phyloP scores from a whole-genome alignment of 805 yeast genomes.

The Kregervanrija delftensis region DNA sequence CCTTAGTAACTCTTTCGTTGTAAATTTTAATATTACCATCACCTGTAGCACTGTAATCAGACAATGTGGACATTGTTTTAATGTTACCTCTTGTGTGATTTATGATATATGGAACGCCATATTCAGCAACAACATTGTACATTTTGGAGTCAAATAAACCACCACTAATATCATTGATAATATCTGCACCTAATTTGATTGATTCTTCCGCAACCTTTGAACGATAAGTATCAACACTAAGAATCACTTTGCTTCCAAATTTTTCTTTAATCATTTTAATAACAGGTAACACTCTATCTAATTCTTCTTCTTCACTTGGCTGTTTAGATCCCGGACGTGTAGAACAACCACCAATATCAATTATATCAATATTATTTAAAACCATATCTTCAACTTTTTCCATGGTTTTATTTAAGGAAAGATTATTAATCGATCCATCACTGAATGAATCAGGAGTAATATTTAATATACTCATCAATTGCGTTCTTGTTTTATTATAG shows the following conservation, averaged over 20 bases:
- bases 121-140: conserved; percentile 60
- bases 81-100: conserved; percentile 86
- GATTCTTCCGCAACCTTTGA: conserved; percentile 65
- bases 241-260: conserved; percentile 31
- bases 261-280: conserved; percentile 49
- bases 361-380: conserved; percentile 57
- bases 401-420: conserved; percentile 35
- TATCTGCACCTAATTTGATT: conserved; percentile 75
- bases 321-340: conserved; percentile 80
- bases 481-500: conserved; percentile 42
- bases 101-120: conserved; percentile 70
- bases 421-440: conserved; percentile 61
- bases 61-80: conserved; percentile 56
- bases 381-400: conserved; percentile 43
- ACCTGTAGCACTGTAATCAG: conserved; percentile 39
- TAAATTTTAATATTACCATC: conserved; percentile 17
- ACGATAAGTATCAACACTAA: conserved; percentile 88
- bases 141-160: conserved; percentile 66
- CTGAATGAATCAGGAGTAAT: conserved; percentile 94
- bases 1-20: conserved; percentile 4
- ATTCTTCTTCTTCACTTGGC: conserved; percentile 59
- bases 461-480: conserved; percentile 82
- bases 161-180: conserved; percentile 85
- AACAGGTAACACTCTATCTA: conserved; percentile 63
- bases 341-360: conserved; percentile 93